Conservation (phyloP, 768 basidiomycete species). For the Tulasnella sp. region DNA sequence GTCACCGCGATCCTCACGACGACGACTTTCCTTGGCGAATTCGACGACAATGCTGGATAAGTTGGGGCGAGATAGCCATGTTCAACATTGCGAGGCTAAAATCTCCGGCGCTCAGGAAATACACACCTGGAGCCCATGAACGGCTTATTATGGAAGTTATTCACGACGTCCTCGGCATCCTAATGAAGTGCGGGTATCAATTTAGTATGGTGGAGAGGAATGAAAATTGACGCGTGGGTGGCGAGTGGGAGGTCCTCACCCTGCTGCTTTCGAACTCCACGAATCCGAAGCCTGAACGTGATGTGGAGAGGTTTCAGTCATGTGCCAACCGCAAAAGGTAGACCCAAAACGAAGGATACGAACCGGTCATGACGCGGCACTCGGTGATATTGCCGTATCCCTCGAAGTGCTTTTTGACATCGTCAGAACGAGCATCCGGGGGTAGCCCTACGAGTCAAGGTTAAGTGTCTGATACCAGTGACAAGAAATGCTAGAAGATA, state of each 20-base stretch:
- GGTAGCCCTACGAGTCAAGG: slow-evolving; percentile 58
- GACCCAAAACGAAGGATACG: slow-evolving; percentile 32
- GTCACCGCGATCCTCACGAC: slow-evolving; percentile 49
- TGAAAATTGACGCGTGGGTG: neutral
- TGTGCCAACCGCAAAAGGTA: neutral
- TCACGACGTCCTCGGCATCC: slow-evolving; percentile 94
- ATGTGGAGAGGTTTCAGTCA: neutral
- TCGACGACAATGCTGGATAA: slow-evolving; percentile 82
- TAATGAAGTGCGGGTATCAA: slow-evolving; percentile 34
- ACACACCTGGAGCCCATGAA: slow-evolving; percentile 83
- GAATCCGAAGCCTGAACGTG: slow-evolving; percentile 83
- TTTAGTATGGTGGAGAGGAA: neutral
- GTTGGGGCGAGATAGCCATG: neutral
- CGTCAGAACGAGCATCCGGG: slow-evolving; percentile 74
- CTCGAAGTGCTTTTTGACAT: slow-evolving; percentile 84
- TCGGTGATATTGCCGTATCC: slow-evolving; percentile 85
- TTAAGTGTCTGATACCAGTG: neutral
- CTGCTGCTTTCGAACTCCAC: slow-evolving; percentile 89
- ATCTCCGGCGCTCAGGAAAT: neutral
- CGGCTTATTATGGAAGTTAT: slow-evolving; percentile 78
- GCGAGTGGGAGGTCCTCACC: slow-evolving; percentile 40
- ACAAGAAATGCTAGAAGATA: neutral
- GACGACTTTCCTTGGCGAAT: slow-evolving; percentile 88
- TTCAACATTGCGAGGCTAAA: slow-evolving; percentile 12
- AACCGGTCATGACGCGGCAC: slow-evolving; percentile 92